These are phyloP conservation scores for Macrocybe gigantea DNA, from an alignment of 768 basidiomycete species.

Conservation along the genomic window DNA sequence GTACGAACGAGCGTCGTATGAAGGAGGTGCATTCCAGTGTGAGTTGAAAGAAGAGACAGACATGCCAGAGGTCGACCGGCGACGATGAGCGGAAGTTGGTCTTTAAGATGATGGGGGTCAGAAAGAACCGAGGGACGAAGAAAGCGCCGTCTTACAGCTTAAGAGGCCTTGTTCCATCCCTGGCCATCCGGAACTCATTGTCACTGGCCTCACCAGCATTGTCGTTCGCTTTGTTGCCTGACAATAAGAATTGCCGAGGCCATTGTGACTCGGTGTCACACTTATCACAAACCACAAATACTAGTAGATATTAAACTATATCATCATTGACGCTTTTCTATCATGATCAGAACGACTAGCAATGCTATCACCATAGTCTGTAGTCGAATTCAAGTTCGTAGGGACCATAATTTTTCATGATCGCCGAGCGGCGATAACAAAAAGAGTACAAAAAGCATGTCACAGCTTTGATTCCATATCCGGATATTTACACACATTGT, in stretches of 20 bases:
- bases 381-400: too few species aligned
- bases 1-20: constrained; percentile 47
- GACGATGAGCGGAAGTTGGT: constrained; percentile 25
- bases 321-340: too few species aligned
- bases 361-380: too few species aligned
- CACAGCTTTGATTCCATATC: too few species aligned
- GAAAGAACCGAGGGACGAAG: constrained; percentile 14
- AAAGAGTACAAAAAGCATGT: too few species aligned
- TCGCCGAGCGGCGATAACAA: too few species aligned
- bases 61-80: constrained; percentile 40
- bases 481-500: too few species aligned
- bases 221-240: background rate
- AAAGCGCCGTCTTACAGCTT: constrained; percentile 11
- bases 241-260: background rate
- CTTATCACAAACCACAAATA: too few species aligned
- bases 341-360: too few species aligned
- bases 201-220: background rate
- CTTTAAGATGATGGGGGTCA: background rate
- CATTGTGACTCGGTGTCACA: background rate
- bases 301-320: too few species aligned
- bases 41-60: constrained; percentile 15
- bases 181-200: background rate
- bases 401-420: too few species aligned
- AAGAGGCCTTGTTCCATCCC: constrained; percentile 4
- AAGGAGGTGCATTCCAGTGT: constrained; percentile 41